Evolutionary conservation across 1,284 basidiomycete genomes (phyloP).

Genomic region (Pseudozyma tsukubaensis): DNA sequence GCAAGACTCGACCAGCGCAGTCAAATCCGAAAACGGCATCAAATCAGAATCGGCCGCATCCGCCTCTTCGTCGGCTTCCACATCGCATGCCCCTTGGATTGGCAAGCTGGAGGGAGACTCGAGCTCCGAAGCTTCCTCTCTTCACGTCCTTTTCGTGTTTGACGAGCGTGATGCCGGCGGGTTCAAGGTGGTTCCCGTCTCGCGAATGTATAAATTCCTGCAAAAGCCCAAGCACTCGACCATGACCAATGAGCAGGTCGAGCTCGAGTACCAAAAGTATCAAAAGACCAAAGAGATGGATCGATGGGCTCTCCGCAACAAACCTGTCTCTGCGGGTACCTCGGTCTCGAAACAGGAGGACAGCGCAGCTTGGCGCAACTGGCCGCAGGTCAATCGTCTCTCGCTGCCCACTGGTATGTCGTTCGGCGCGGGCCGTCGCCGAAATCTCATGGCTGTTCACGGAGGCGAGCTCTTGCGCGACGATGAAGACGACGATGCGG

Average conservation of each 20-base stretch:
- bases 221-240: constrained; percentile 62
- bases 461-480: constrained; percentile 50
- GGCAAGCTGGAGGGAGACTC: constrained; percentile 67
- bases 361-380: constrained; percentile 40
- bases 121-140: constrained; percentile 53
- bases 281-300: constrained; percentile 57
- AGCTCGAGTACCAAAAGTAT: constrained; percentile 54
- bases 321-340: constrained; percentile 27
- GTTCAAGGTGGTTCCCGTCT: constrained; percentile 66
- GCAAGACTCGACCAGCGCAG: constrained; percentile 14
- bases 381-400: constrained; percentile 45
- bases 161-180: constrained; percentile 65
- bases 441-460: constrained; percentile 53
- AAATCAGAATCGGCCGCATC: constrained; percentile 33
- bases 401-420: constrained; percentile 49
- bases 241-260: constrained; percentile 57
- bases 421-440: constrained; percentile 45
- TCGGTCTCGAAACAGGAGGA: constrained; percentile 37
- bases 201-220: constrained; percentile 66
- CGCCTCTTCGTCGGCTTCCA: constrained; percentile 18
- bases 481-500: constrained; percentile 48
- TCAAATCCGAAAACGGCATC: constrained; percentile 29
- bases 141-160: constrained; percentile 67
- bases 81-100: constrained; percentile 66
- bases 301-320: constrained; percentile 51